Percentiles rank a stretch among this genome's conserved stretches.
Conservation (phyloP, 495 filamentous ascomycete species). For the Ramalina peruviana region DNA sequence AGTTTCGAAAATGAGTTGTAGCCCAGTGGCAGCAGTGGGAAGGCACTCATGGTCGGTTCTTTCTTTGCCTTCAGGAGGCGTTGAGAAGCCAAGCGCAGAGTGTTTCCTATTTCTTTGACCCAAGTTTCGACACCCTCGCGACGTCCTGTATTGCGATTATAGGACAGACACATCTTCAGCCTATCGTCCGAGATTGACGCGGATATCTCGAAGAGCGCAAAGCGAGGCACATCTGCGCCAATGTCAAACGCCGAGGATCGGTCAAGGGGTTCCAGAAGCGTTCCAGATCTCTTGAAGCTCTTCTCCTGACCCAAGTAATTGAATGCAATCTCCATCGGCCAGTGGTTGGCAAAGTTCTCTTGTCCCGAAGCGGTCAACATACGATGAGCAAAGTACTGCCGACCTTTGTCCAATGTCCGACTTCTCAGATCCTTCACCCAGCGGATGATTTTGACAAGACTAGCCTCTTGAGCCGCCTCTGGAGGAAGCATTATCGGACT, state of each 20-base stretch:
- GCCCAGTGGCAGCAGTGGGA: constrained; percentile 19
- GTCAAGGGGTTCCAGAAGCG: constrained; percentile 17
- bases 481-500: constrained; percentile 17
- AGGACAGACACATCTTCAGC: constrained; percentile 19
- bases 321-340: constrained; percentile 26
- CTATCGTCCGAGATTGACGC: constrained; percentile 12
- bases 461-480: constrained; percentile 6
- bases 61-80: constrained; percentile 1
- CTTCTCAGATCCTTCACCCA: constrained; percentile 18
- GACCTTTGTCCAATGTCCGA: constrained; percentile 19
- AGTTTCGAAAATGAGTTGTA: constrained; percentile 17
- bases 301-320: constrained; percentile 34
- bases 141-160: constrained; percentile 18
- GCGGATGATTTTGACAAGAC: constrained; percentile 16
- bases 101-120: constrained; percentile 17
- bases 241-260: constrained; percentile 24
- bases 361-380: constrained; percentile 9
- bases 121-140: constrained; percentile 22
- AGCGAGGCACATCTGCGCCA: constrained; percentile 22
- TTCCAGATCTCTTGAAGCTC: constrained; percentile 22
- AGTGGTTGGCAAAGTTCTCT: constrained; percentile 8
- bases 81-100: constrained; percentile 4
- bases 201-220: constrained; percentile 37
- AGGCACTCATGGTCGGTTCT: constrained; percentile 18
- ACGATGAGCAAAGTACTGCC: constrained; percentile 20